Percentiles rank a stretch among this genome's conserved stretches.
These are phyloP conservation scores for Colletotrichum abscissum DNA, from an alignment of 2,329 filamentous ascomycete genomes.

Conservation along the genomic window DNA sequence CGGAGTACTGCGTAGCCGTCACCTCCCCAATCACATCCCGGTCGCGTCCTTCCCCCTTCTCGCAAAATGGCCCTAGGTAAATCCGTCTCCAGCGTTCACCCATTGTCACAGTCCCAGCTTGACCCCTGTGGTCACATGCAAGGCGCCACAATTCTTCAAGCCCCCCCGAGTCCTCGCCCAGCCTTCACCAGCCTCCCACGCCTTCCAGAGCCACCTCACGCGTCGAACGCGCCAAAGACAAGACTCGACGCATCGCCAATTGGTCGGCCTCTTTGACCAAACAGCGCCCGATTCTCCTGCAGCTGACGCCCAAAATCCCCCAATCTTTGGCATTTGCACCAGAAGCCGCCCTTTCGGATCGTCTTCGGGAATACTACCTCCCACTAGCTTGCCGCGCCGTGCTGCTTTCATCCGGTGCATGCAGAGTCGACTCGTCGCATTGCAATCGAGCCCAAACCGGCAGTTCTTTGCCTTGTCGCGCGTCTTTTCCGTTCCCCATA, in stretches of 20 bases:
- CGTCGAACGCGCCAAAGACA: slow-evolving; percentile 34
- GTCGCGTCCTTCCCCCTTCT: slow-evolving; percentile 8
- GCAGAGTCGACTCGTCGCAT: slow-evolving; percentile 27
- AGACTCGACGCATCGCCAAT: slow-evolving; percentile 30
- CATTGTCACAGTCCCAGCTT: slow-evolving; percentile 11
- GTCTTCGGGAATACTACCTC: slow-evolving; percentile 29
- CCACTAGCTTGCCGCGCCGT: slow-evolving; percentile 17
- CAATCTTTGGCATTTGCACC: slow-evolving; percentile 12
- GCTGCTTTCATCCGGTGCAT: slow-evolving; percentile 19
- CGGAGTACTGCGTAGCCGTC: slow-evolving; percentile 9
- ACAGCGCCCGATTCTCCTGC: slow-evolving; percentile 25
- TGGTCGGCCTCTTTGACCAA: slow-evolving; percentile 30
- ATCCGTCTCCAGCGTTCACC: not conserved
- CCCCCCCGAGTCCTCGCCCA: not conserved
- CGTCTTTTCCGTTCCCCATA: not conserved
- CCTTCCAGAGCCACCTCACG: slow-evolving; percentile 22
- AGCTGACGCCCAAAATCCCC: slow-evolving; percentile 16
- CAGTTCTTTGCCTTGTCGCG: slow-evolving; percentile 17
- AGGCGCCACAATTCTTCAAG: slow-evolving; percentile 34
- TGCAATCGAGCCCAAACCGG: slow-evolving; percentile 18
- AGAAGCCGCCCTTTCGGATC: slow-evolving; percentile 18
- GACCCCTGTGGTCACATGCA: slow-evolving; percentile 32
- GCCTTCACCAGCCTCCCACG: slow-evolving; percentile 24
- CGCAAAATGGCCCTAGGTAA: not conserved
- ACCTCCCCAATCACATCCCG: slow-evolving; percentile 12